Base-by-base conservation (phyloP, 2,329 filamentous ascomycete genomes). In the Seiridium cupressi region DNA sequence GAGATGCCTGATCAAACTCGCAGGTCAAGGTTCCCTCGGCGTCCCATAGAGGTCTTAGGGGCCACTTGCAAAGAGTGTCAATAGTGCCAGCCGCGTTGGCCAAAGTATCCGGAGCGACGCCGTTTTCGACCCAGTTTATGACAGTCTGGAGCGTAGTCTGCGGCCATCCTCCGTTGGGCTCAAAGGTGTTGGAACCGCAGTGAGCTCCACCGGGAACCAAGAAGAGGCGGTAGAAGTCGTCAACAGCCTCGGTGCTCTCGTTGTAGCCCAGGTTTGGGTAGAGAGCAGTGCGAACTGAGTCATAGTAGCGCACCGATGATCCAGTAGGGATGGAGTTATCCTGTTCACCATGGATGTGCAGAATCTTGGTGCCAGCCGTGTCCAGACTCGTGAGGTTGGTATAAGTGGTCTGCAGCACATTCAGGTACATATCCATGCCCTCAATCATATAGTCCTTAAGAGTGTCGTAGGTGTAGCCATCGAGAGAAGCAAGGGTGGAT, bases 41-140 rank as follows among this genome's bases (percentile, higher is more conserved):
- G 1, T 66, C 67, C 76, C 78, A 80, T 13, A 76, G 36, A 4
- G 78, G 78, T 26, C 79, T 69, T 32, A 74, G 62, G 26, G 79
- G 79, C 75, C 76, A 81, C 34, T 69, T 69, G 62, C 79, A 81
- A 13, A 81, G 61, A 56, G 70, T 66, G 48, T 76, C 69, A 18
- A 55, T 44, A 32, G 74, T 69, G 49, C 71, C 74, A 5, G 77
- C 77, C 0, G 70, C 71, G 26, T 70, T 78, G 47, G 79, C 79
- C 44, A 85, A 65, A 1, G 71, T 76, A 7, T 68, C 71, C 2
- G 82, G 81, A 51, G 73, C 75, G 4, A 74, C 68, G 2, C 76
- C 79, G 10, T 79, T 76, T 72, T 84, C 81, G 0, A 82, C 81
- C 82, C 81, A 84, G 58, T 81, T 72, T 54, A 85, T 79, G 64